phyloP scores from a whole-genome alignment of 768 basidiomycete genomes.

The Cystobasidium ongulense region DNA sequence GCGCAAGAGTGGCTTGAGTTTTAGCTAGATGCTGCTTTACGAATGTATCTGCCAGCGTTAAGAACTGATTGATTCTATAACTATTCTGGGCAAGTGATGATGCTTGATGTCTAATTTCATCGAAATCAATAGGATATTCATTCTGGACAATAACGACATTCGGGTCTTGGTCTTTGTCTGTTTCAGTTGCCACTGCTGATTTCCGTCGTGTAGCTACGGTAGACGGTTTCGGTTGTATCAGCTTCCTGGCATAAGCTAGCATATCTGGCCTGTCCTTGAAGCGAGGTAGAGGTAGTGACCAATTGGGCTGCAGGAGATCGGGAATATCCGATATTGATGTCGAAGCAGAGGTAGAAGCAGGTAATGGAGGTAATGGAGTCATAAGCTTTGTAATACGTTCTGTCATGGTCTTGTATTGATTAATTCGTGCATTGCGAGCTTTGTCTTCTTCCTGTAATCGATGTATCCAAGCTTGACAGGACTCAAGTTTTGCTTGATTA shows the following conservation, averaged over 20 bases:
- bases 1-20: neutral
- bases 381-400: conserved; percentile 5
- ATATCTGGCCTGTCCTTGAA: conserved; percentile 12
- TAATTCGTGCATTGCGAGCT: conserved; percentile 26
- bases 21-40: neutral
- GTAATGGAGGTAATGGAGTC: conserved; percentile 2
- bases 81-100: conserved; percentile 6
- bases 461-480: conserved; percentile 4
- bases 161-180: neutral
- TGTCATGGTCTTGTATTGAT: conserved; percentile 19
- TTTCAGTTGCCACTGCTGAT: neutral
- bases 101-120: conserved; percentile 23
- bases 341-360: neutral
- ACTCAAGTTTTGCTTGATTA: conserved; percentile 19
- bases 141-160: neutral
- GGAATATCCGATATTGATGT: neutral
- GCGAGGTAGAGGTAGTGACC: neutral
- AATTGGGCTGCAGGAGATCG: conserved; percentile 16
- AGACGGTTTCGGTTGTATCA: conserved; percentile 11
- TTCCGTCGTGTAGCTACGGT: neutral
- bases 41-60: neutral
- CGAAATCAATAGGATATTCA: neutral
- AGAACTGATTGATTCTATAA: conserved; percentile 13
- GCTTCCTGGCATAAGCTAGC: neutral
- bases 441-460: conserved; percentile 9